Evolutionary conservation across 1,284 basidiomycete genomes (phyloP), one percentile per base, ranked within the genome.

Genomic region (Fereydounia khargensis): DNA sequence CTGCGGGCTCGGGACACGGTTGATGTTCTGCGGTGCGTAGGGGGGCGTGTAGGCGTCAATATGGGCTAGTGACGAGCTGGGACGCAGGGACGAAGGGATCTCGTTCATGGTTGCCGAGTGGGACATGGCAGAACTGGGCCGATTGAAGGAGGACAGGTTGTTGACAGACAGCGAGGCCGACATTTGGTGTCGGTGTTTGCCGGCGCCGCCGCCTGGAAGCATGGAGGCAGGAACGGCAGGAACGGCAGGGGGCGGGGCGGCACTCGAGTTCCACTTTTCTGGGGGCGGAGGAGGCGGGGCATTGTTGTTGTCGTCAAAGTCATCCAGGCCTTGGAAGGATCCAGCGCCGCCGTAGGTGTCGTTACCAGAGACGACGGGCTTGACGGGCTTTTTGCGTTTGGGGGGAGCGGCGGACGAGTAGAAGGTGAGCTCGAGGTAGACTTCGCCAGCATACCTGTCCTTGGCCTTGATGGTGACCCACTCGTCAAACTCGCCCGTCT

Each of bases 401-500:
- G 70, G 70, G 6, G 68, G 66, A 13, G 70, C 67, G 10, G 56
- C 65, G 19, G 66, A 54, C 4, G 65, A 68, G 37, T 74, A 74
- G 34, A 72, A 74, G 27, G 73, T 74, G 33, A 74, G 63, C 44
- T 74, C 73, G 39, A 74, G 60, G 20, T 70, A 74, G 24, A 74
- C 69, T 41, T 74, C 71, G 25, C 73, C 73, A 14, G 67, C 65
- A 36, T 70, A 73, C 10, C 69, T 67, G 30, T 66, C 71, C 22
- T 69, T 70, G 9, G 65, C 54, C 34, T 59, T 64, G 52, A 74
- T 68, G 17, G 65, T 86, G 72, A 95, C 92, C 94, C 94, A 98
- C 74, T 96, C 94, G 79, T 99, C 95, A 3, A 90, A 91, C 77
- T 97, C 94, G 37, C 95, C 95, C 76, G 88, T 91, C 54, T 88